Evolutionary conservation across 2,329 filamentous ascomycete species (phyloP).

Genomic region (Phyllosticta capitalensis): DNA sequence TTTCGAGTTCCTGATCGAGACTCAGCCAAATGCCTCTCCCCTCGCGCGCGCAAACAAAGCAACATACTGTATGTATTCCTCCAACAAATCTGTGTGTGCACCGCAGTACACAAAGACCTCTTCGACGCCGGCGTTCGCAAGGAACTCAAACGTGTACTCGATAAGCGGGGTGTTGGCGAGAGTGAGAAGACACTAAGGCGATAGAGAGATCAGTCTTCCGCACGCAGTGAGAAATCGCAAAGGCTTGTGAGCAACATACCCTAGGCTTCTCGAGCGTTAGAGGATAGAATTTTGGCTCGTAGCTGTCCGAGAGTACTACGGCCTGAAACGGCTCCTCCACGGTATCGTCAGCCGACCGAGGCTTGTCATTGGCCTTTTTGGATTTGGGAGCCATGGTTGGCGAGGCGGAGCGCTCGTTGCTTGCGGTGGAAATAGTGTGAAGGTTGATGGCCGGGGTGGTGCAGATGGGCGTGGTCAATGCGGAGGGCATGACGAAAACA

Average conservation of each 20-base stretch:
- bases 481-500: not conserved
- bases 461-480: not conserved
- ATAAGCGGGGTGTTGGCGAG: constrained; percentile 90
- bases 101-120: constrained; percentile 90
- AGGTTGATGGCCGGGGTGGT: not conserved
- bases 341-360: constrained; percentile 41
- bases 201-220: constrained; percentile 15
- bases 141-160: constrained; percentile 94
- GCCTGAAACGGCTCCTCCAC: constrained; percentile 55
- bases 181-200: constrained; percentile 70
- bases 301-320: constrained; percentile 77
- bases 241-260: constrained; percentile 43
- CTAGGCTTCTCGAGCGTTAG: constrained; percentile 83
- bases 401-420: not conserved
- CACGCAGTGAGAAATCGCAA: not conserved
- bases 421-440: not conserved
- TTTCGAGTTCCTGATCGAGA: constrained; percentile 52
- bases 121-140: constrained; percentile 89
- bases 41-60: constrained; percentile 10
- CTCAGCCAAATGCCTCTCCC: not conserved
- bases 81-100: constrained; percentile 75
- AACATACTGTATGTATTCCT: constrained; percentile 64
- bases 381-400: constrained; percentile 38
- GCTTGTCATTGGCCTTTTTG: constrained; percentile 31
- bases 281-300: constrained; percentile 82